phyloP scores from a whole-genome alignment of 208 protist species.

The Crithidia expoeki region DNA sequence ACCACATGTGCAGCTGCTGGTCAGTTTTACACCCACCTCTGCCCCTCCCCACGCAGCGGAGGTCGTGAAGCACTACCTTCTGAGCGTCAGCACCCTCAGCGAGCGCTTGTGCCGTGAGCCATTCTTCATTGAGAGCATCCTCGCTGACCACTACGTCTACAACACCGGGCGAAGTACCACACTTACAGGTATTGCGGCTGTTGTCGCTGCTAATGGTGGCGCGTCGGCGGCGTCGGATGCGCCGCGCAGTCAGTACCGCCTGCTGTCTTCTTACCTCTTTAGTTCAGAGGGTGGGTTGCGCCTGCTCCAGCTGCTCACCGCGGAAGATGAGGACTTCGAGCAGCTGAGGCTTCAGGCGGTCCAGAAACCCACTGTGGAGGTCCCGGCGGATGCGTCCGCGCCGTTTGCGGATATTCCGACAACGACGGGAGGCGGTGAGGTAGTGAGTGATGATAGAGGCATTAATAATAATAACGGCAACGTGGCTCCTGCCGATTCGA shows the following conservation, averaged over 20 bases:
- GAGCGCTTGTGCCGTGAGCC: slow-evolving; percentile 42
- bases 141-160: slow-evolving; percentile 44
- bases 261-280: slow-evolving; percentile 66
- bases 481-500: not conserved
- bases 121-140: slow-evolving; percentile 45
- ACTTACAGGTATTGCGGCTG: not conserved
- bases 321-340: slow-evolving; percentile 21
- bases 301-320: slow-evolving; percentile 50
- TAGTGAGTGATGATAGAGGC: not conserved
- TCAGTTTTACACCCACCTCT: not conserved
- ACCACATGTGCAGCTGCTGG: slow-evolving; percentile 19
- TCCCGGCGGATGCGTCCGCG: slow-evolving; percentile 2
- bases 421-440: not conserved
- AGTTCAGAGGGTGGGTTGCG: slow-evolving; percentile 63
- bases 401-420: not conserved
- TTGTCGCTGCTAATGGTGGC: not conserved
- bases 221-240: not conserved
- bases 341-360: slow-evolving; percentile 25
- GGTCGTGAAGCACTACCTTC: slow-evolving; percentile 43
- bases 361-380: slow-evolving; percentile 28
- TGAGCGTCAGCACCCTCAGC: slow-evolving; percentile 38
- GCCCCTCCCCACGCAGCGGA: not conserved
- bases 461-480: not conserved
- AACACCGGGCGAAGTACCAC: slow-evolving; percentile 21
- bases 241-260: slow-evolving; percentile 29